Percentiles rank a stretch among this genome's conserved stretches.
Evolutionary conservation across 1,284 basidiomycete species (phyloP).

Genomic region (Thelephora terrestris): DNA sequence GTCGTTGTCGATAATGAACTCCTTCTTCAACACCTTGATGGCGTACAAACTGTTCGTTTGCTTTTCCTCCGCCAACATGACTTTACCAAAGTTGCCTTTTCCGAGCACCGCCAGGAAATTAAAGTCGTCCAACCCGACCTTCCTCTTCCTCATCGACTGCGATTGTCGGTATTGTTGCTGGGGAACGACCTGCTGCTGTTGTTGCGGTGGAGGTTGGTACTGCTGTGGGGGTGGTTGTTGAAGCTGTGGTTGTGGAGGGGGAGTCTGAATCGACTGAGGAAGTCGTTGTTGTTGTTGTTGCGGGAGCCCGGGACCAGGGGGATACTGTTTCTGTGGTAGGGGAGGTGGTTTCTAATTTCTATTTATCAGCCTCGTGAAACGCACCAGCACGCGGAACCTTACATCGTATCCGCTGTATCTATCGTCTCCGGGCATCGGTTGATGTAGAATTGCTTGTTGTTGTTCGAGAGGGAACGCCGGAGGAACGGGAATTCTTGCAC

Average conservation of each 20-base stretch:
- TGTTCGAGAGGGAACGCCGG: constrained; percentile 21
- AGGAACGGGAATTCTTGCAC: constrained; percentile 13
- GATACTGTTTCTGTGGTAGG: constrained; percentile 12
- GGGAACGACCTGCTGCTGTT: constrained; percentile 21
- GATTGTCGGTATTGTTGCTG: constrained; percentile 16
- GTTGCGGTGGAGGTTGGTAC: constrained; percentile 19
- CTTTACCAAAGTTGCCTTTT: constrained; percentile 99
- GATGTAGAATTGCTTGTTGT: constrained; percentile 11
- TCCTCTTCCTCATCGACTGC: constrained; percentile 50
- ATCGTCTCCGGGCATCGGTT: constrained; percentile 7
- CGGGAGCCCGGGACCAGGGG: constrained; percentile 12
- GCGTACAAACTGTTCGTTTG: constrained; percentile 82
- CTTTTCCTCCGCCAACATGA: constrained; percentile 99
- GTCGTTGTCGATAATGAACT: constrained; percentile 99
- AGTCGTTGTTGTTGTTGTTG: constrained; percentile 28
- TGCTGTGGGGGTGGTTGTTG: constrained; percentile 15
- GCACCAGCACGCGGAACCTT: constrained; percentile 13
- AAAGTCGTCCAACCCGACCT: constrained; percentile 96
- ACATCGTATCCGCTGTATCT: constrained; percentile 11
- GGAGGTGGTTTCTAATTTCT: constrained; percentile 7
- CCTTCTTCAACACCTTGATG: constrained; percentile 99
- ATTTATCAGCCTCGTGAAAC: constrained; percentile 12
- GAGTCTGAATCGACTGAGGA: constrained; percentile 27
- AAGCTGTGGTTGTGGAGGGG: constrained; percentile 10
- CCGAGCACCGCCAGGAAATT: constrained; percentile 98